Evolutionary conservation across 495 filamentous ascomycete genomes (phyloP).

Genomic region (Penicillium cataractarum): DNA sequence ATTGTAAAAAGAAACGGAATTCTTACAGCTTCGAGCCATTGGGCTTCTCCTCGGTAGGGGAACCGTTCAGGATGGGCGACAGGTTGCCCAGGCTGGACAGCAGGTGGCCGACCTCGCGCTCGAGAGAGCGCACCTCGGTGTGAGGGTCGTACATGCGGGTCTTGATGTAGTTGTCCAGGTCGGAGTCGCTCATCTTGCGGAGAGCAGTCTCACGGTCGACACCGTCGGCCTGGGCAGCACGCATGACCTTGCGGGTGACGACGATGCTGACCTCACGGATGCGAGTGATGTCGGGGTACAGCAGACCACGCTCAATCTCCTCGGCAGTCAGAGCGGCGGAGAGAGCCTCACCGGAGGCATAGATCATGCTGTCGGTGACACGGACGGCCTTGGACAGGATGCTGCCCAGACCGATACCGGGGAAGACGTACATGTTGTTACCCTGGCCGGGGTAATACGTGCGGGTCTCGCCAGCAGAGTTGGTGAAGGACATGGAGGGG

Average conservation of each 20-base stretch:
- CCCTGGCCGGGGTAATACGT: conserved; percentile 88
- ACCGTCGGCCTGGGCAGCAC: conserved; percentile 78
- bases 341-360: conserved; percentile 84
- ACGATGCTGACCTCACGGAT: conserved; percentile 88
- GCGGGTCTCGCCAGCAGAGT: conserved; percentile 62
- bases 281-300: conserved; percentile 92
- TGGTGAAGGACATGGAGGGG: conserved; percentile 65
- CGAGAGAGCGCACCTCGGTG: conserved; percentile 58
- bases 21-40: conserved; percentile 51
- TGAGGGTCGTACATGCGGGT: conserved; percentile 81
- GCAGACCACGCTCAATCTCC: conserved; percentile 77
- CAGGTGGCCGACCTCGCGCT: conserved; percentile 56
- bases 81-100: conserved; percentile 46
- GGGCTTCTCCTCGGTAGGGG: conserved; percentile 43
- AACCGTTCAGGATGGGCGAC: conserved; percentile 33
- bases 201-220: conserved; percentile 78
- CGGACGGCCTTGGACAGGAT: conserved; percentile 88
- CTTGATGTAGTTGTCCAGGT: conserved; percentile 79
- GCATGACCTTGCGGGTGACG: conserved; percentile 91
- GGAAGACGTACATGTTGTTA: conserved; percentile 96
- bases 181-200: conserved; percentile 71
- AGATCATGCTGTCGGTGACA: conserved; percentile 93
- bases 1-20: conserved; percentile 16
- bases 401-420: conserved; percentile 91
- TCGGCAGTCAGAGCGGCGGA: conserved; percentile 75